Evolutionary conservation across 1,284 basidiomycete genomes (phyloP), one percentile per base, ranked within the genome.

Genomic region (Marasmius fiardii): DNA sequence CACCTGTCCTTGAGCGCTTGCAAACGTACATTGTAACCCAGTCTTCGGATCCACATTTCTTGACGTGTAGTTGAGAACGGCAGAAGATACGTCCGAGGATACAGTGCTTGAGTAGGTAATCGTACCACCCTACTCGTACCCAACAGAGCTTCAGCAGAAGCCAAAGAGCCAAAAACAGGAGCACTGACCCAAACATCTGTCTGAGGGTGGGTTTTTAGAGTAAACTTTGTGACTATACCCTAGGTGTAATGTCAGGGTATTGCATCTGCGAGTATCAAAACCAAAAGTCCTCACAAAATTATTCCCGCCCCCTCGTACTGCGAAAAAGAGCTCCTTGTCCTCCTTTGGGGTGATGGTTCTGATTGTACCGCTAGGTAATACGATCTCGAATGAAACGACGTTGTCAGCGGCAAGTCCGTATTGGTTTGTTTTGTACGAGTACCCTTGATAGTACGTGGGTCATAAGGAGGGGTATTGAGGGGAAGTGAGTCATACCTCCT

Each of bases 341-440:
- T 41, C 18, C 12, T 14, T 14, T 14, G 5, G 37, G 37, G 16
- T 70, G 1, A 61, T 65, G 11, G 72, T 71, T 1, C 55, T 60
- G 3, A 62, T 67, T 18, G 71, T 57, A 2, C 64, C 78, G 55
- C 72, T 68, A 1, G 76, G 74, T 6, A 75, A 63, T 7, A 78
- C 74, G 18, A 79, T 60, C 51, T 74, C 67, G 49, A 62, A 72
- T 4, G 65, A 69, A 26, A 63, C 62, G 8, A 78, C 60, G 14
- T 71, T 78, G 58, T 81, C 78, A 24, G 76, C 63, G 0, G 72
- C 74, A 44, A 80, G 61, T 4, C 76, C 75, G 51, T 67, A 67
- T 58, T 73, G 71, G 55, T 73, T 77, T 0, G 71, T 71, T 60
- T 71, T 65, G 62, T 64, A 69, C 5, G 76, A 78, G 56, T 73